Evolutionary conservation across 2,329 filamentous ascomycete species (phyloP).

Genomic region (Chaetothyriales sp.): DNA sequence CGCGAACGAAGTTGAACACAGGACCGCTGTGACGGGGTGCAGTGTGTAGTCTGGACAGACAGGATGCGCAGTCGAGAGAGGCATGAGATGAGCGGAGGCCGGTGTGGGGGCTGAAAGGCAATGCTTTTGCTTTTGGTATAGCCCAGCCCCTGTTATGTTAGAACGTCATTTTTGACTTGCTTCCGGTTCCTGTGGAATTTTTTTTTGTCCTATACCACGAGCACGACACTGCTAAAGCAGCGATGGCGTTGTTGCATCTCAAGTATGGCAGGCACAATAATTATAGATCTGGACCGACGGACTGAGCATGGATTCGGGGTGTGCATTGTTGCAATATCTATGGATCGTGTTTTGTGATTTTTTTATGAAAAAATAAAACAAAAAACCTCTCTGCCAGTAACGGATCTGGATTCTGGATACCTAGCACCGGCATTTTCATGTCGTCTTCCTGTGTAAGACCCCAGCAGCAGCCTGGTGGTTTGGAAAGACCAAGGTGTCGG

Average conservation of each 20-base stretch:
- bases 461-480: constrained; percentile 52
- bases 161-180: not conserved
- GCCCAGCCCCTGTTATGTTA: not conserved
- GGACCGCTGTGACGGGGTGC: too few species aligned
- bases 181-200: not conserved
- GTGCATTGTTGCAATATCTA: too few species aligned
- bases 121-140: not conserved
- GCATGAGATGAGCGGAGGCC: too few species aligned
- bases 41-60: too few species aligned
- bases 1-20: too few species aligned
- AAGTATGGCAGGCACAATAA: not conserved
- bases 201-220: not conserved
- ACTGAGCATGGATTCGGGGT: too few species aligned
- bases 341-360: too few species aligned
- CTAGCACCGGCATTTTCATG: constrained; percentile 35
- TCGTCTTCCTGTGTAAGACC: constrained; percentile 14
- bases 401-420: too few species aligned
- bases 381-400: too few species aligned
- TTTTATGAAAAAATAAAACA: too few species aligned
- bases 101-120: not conserved
- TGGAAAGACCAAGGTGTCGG: constrained; percentile 74
- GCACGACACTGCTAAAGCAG: not conserved
- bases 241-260: not conserved
- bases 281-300: not conserved
- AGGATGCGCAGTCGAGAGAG: too few species aligned